These are phyloP conservation scores for Bidens hawaiensis DNA, from an alignment of 140 eudicot genomes.

Conservation along the genomic window DNA sequence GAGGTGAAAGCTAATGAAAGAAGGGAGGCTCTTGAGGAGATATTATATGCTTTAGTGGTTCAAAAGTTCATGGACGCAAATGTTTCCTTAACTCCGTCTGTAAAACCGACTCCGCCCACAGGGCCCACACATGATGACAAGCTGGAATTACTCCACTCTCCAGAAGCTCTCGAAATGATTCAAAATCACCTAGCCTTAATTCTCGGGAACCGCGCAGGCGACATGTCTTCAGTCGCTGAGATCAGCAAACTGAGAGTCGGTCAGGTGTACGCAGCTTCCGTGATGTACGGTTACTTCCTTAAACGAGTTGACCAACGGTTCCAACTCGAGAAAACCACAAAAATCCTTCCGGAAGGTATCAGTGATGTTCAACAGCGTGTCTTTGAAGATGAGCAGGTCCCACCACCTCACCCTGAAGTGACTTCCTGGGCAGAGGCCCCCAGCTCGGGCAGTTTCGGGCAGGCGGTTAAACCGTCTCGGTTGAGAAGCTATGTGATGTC, in stretches of 20 bases:
- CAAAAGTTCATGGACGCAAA: constrained; percentile 94
- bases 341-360: constrained; percentile 58
- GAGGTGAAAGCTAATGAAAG: constrained; percentile 93
- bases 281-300: constrained; percentile 92
- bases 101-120: constrained; percentile 46
- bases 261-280: constrained; percentile 92
- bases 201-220: constrained; percentile 59
- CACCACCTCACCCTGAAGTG: constrained; percentile 56
- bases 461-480: constrained; percentile 52
- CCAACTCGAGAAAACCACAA: constrained; percentile 84
- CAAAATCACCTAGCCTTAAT: constrained; percentile 80
- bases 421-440: constrained; percentile 49
- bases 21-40: constrained; percentile 65
- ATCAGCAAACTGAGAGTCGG: constrained; percentile 88
- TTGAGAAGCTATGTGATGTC: constrained; percentile 83
- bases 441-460: constrained; percentile 44
- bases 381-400: constrained; percentile 29
- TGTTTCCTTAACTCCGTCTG: constrained; percentile 61
- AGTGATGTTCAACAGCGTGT: constrained; percentile 22
- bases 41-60: constrained; percentile 76
- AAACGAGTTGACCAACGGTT: constrained; percentile 86
- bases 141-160: constrained; percentile 70
- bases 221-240: constrained; percentile 58
- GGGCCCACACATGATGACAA: constrained; percentile 71
- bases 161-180: constrained; percentile 92